These are phyloP conservation scores for Zizania palustris DNA, from an alignment of 202 grass and related monocot genomes.

Conservation along the genomic window DNA sequence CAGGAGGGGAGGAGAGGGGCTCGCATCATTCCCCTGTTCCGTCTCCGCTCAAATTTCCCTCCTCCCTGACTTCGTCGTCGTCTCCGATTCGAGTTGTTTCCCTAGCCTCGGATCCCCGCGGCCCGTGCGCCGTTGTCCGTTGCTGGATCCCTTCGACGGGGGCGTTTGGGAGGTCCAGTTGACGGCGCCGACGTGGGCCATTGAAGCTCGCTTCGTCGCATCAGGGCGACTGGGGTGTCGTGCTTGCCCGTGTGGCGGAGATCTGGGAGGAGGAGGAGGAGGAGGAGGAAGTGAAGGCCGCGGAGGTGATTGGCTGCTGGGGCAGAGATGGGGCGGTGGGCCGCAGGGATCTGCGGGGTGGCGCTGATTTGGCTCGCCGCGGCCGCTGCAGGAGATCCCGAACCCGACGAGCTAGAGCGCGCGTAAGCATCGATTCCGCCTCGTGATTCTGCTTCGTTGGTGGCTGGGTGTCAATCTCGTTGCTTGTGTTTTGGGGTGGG, in stretches of 20 bases:
- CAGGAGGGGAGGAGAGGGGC: background rate
- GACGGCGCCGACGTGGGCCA: constrained; percentile 13
- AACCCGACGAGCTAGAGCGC: constrained; percentile 69
- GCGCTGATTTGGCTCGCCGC: constrained; percentile 47
- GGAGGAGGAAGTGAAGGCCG: background rate
- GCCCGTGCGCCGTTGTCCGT: background rate
- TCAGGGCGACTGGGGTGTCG: background rate
- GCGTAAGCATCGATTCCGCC: constrained; percentile 56
- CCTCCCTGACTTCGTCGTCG: constrained; percentile 30
- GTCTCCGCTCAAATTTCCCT: constrained; percentile 23
- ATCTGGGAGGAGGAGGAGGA: constrained; percentile 39
- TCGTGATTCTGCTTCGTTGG: background rate
- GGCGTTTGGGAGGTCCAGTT: background rate
- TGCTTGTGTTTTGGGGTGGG: background rate
- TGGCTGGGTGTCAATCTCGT: background rate
- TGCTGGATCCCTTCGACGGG: constrained; percentile 16
- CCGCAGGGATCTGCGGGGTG: constrained; percentile 44
- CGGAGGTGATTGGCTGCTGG: background rate
- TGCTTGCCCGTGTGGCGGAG: constrained; percentile 30
- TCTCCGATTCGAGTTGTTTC: background rate
- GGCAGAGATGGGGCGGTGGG: constrained; percentile 46
- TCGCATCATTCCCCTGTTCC: background rate
- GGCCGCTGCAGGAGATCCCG: constrained; percentile 45
- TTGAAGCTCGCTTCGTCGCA: constrained; percentile 33
- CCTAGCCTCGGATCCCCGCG: constrained; percentile 36